phyloP scores from a whole-genome alignment of 2,329 filamentous ascomycete genomes.

The Colletotrichum sp. region DNA sequence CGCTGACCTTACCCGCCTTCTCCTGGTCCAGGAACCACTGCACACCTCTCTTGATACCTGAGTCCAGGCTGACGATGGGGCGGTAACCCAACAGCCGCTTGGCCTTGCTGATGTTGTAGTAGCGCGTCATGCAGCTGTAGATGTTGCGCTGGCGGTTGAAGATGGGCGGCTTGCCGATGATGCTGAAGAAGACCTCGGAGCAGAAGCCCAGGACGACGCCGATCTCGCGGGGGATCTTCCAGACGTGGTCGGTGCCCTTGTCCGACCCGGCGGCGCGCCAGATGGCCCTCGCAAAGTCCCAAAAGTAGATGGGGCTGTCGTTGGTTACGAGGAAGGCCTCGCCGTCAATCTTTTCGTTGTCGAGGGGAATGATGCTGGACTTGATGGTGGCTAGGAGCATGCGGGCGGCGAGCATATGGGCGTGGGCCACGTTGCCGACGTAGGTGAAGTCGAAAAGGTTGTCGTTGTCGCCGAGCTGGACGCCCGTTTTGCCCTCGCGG shows the following conservation, averaged over 20 bases:
- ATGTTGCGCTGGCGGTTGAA: constrained; percentile 65
- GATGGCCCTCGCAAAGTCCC: constrained; percentile 82
- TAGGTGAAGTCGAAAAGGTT: constrained; percentile 71
- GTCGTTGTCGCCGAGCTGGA: constrained; percentile 77
- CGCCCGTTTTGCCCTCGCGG: constrained; percentile 69
- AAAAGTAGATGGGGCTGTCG: constrained; percentile 86
- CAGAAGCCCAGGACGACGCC: constrained; percentile 57
- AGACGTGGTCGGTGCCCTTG: constrained; percentile 58
- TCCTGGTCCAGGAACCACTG: constrained; percentile 60
- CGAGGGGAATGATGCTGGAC: constrained; percentile 64
- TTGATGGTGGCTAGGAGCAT: constrained; percentile 66
- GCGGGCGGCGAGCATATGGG: constrained; percentile 80
- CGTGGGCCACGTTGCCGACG: constrained; percentile 71
- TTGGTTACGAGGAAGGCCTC: constrained; percentile 93
- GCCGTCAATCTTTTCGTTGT: constrained; percentile 78
- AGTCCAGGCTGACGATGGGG: constrained; percentile 69
- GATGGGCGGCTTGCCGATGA: constrained; percentile 58
- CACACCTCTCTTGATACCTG: constrained; percentile 63
- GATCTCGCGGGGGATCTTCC: constrained; percentile 56
- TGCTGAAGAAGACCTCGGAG: constrained; percentile 56
- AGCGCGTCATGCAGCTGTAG: constrained; percentile 77
- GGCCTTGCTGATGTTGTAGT: constrained; percentile 80
- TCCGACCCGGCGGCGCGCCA: constrained; percentile 68
- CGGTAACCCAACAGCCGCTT: constrained; percentile 71
- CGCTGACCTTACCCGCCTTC: constrained; percentile 30